Evolutionary conservation across 1,284 basidiomycete genomes (phyloP).

Genomic region (Cystobasidiaceae sp.): DNA sequence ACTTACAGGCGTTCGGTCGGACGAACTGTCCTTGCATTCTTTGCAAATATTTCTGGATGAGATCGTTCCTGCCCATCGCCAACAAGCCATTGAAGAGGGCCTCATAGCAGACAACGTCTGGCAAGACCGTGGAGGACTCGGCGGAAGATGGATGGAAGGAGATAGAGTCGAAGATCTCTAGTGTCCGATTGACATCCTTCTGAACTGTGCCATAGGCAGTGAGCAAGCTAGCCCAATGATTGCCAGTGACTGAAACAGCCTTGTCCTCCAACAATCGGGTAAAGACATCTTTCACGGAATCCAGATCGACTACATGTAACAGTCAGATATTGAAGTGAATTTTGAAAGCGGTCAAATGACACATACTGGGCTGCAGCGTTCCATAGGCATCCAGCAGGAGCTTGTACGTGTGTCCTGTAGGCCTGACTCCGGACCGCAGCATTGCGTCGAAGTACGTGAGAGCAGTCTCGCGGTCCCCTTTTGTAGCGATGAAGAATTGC

Average conservation of each 20-base stretch:
- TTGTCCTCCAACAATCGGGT: constrained; percentile 55
- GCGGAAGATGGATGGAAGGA: constrained; percentile 50
- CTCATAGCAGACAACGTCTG: constrained; percentile 86
- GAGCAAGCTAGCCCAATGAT: constrained; percentile 88
- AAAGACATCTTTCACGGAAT: constrained; percentile 70
- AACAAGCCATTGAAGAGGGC: constrained; percentile 83
- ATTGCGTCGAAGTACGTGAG: constrained; percentile 73
- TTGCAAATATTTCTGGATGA: constrained; percentile 64
- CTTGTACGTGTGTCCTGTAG: constrained; percentile 90
- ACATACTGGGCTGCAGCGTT: constrained; percentile 61
- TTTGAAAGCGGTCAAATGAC: not conserved
- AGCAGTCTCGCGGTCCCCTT: constrained; percentile 72
- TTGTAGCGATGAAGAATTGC: constrained; percentile 87
- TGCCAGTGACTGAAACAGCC: constrained; percentile 63
- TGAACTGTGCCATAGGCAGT: constrained; percentile 79
- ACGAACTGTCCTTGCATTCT: constrained; percentile 63
- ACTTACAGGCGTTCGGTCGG: constrained; percentile 91
- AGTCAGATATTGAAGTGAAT: not conserved
- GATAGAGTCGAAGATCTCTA: constrained; percentile 74
- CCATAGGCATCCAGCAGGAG: constrained; percentile 88
- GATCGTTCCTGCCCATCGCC: constrained; percentile 69
- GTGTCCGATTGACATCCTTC: constrained; percentile 71
- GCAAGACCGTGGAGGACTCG: constrained; percentile 48
- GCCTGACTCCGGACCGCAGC: constrained; percentile 58
- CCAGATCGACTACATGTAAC: constrained; percentile 56